Conservation (phyloP, 495 filamentous ascomycete species). For the Hamigera avellanea region DNA sequence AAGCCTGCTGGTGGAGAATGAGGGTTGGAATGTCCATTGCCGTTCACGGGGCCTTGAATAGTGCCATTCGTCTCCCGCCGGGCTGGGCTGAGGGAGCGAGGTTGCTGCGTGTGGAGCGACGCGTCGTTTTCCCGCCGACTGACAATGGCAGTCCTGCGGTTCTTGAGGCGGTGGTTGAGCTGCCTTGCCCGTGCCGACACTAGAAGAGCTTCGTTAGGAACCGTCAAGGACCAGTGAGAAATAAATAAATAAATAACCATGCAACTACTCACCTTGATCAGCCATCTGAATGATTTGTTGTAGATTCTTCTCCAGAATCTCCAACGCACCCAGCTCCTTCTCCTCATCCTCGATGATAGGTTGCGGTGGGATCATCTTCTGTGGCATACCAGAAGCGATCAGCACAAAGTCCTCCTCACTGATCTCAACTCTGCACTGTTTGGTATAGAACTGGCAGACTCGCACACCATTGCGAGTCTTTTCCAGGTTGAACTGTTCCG, state of each 20-base stretch:
- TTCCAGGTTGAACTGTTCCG: constrained; percentile 65
- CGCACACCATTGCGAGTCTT: constrained; percentile 54
- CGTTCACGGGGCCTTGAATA: constrained; percentile 13
- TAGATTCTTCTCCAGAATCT: constrained; percentile 69
- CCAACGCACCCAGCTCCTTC: constrained; percentile 71
- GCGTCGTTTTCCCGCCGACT: constrained; percentile 43
- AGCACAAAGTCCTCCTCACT: constrained; percentile 77
- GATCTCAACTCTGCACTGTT: constrained; percentile 73
- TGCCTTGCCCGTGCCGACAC: constrained; percentile 71
- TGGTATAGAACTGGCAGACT: constrained; percentile 70
- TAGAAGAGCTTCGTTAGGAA: constrained; percentile 17
- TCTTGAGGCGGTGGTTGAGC: constrained; percentile 70
- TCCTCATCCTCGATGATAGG: constrained; percentile 78
- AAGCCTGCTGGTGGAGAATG: constrained; percentile 42
- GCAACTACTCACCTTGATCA: constrained; percentile 53
- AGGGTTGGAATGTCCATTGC: constrained; percentile 14
- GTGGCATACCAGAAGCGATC: constrained; percentile 67
- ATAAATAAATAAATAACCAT: not conserved
- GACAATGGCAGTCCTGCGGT: constrained; percentile 59
- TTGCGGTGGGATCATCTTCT: constrained; percentile 73
- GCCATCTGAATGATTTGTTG: constrained; percentile 65
- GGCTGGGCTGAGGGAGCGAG: constrained; percentile 20
- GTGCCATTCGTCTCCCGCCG: constrained; percentile 28
- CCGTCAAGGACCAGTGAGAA: not conserved
- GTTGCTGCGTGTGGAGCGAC: constrained; percentile 19